Percentiles rank a stretch among this genome's conserved stretches.
phyloP scores from a whole-genome alignment of 2,329 filamentous ascomycete species.

The Pseudodiploospora longispora region DNA sequence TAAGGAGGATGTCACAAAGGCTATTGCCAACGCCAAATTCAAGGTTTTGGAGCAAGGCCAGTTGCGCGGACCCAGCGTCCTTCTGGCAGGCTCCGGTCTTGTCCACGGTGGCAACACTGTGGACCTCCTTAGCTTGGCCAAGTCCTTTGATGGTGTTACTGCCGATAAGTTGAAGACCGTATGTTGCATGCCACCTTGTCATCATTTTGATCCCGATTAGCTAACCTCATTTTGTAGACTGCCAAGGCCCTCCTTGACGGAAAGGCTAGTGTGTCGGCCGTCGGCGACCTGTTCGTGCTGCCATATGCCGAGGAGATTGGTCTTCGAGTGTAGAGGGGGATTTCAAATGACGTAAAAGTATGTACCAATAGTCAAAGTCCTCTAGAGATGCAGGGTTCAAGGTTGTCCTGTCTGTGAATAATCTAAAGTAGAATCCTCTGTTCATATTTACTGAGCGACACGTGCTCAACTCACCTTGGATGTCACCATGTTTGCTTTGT shows the following conservation, averaged over 20 bases:
- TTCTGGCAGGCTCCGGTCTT: conserved; percentile 77
- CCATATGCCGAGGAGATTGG: conserved; percentile 93
- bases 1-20: conserved; percentile 86
- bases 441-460: conserved; percentile 9
- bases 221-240: conserved; percentile 46
- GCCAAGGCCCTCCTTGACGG: conserved; percentile 80
- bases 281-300: conserved; percentile 85
- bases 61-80: conserved; percentile 66
- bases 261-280: conserved; percentile 81
- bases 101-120: conserved; percentile 75
- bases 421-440: conserved; percentile 36
- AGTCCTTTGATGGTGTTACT: conserved; percentile 73
- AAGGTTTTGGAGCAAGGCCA: conserved; percentile 76
- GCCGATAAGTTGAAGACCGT: conserved; percentile 80
- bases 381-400: conserved; percentile 27
- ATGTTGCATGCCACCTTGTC: conserved; percentile 30
- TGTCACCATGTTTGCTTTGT: too few species aligned
- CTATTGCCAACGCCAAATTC: conserved; percentile 88
- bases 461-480: too few species aligned
- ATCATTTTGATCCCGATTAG: conserved; percentile 16
- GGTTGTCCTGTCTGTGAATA: conserved; percentile 34
- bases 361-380: conserved; percentile 37
- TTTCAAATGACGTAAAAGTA: conserved; percentile 24
- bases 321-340: conserved; percentile 70
- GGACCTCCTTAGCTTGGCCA: conserved; percentile 71